Percentiles rank a stretch among this genome's conserved stretches.
phyloP scores from a whole-genome alignment of 1,139 yeast genomes.

The Saccharomyces hybrid region DNA sequence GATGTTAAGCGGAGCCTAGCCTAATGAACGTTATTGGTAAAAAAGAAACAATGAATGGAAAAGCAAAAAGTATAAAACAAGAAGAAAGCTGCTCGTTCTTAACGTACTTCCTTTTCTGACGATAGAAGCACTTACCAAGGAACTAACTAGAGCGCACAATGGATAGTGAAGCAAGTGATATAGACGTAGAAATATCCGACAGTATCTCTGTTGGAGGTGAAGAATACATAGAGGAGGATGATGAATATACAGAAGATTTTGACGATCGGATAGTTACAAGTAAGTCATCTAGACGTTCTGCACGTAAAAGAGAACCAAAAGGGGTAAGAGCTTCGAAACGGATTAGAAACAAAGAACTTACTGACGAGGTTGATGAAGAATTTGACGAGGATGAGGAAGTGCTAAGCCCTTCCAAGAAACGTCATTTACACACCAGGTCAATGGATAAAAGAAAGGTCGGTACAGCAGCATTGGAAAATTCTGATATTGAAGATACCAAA shows the following conservation, averaged over 20 bases:
- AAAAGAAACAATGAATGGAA: not conserved
- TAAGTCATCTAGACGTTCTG: not conserved
- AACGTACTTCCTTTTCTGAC: not conserved
- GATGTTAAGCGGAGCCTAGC: too few species aligned
- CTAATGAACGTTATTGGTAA: not conserved
- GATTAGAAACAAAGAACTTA: not conserved
- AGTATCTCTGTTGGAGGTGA: conserved; percentile 6
- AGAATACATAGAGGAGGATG: conserved; percentile 15
- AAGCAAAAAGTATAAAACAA: not conserved
- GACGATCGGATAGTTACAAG: conserved; percentile 5
- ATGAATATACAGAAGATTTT: conserved; percentile 14
- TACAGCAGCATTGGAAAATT: not conserved
- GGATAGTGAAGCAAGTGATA: conserved; percentile 15
- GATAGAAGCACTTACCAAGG: not conserved
- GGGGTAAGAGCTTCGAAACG: not conserved
- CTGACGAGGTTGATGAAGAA: conserved; percentile 4
- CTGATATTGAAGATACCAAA: not conserved
- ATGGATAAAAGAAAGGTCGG: not conserved
- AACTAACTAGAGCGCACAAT: not conserved
- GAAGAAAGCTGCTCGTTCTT: not conserved
- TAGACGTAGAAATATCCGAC: conserved; percentile 7
- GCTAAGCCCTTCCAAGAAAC: not conserved
- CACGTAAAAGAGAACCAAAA: not conserved
- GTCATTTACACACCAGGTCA: not conserved
- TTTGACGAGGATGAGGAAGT: conserved; percentile 6